Conservation (phyloP, 352 stramenopile genomes). For the Thalassiosira livingstoniorum region DNA sequence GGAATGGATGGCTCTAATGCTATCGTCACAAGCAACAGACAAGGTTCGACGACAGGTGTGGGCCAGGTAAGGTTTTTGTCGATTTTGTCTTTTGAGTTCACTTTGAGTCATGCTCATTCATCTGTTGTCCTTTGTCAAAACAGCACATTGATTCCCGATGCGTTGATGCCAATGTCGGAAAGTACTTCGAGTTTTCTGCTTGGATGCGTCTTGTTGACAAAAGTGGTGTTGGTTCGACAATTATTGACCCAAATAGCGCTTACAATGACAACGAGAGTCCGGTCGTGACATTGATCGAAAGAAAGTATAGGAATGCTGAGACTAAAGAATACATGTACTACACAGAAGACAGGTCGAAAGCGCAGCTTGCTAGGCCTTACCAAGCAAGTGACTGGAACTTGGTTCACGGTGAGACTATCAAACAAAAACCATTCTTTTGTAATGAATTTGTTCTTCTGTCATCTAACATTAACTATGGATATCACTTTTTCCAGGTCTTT, state of each 20-base stretch:
- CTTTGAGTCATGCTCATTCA: too few relatives aligned
- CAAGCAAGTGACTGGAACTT: constrained; percentile 43
- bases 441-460: too few relatives aligned
- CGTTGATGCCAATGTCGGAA: constrained; percentile 31
- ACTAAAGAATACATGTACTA: constrained; percentile 46
- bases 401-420: constrained; percentile 53
- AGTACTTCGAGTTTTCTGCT: constrained; percentile 62
- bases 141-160: constrained; percentile 54
- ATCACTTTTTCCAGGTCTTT: too few relatives aligned
- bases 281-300: constrained; percentile 19
- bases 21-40: constrained; percentile 39
- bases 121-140: not conserved
- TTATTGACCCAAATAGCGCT: constrained; percentile 46
- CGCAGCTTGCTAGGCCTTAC: constrained; percentile 42
- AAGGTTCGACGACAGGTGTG: constrained; percentile 38
- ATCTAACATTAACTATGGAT: too few relatives aligned
- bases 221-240: constrained; percentile 17
- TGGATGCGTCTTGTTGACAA: constrained; percentile 51
- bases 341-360: constrained; percentile 22
- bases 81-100: too few relatives aligned
- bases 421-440: too few relatives aligned
- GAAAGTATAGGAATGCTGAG: constrained; percentile 22
- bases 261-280: constrained; percentile 23
- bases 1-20: constrained; percentile 49
- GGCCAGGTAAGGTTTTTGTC: constrained; percentile 26